A percentile compares a stretch with the other conserved stretches of the same genome.
phyloP scores from a whole-genome alignment of 495 filamentous ascomycete genomes.

The Penicillium pulvis region DNA sequence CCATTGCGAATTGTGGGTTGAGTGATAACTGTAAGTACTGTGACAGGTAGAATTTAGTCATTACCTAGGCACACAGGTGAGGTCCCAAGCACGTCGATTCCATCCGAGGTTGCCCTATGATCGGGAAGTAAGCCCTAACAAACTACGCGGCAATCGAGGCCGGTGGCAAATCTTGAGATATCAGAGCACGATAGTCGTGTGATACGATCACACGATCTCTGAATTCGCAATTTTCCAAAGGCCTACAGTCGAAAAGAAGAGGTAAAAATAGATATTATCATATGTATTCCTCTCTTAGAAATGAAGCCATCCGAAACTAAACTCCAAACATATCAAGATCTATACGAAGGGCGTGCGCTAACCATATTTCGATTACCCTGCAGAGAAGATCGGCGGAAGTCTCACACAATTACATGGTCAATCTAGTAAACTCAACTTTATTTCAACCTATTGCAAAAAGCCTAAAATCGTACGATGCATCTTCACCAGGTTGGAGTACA shows the following conservation, averaged over 20 bases:
- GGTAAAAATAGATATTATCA: too few species aligned
- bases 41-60: background rate
- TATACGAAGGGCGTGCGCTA: background rate
- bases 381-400: background rate
- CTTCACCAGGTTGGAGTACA: slow-evolving; percentile 37
- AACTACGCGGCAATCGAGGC: too few species aligned
- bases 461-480: slow-evolving; percentile 28
- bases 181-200: too few species aligned
- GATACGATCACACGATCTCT: too few species aligned
- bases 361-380: background rate
- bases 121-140: too few species aligned
- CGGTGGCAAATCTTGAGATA: too few species aligned
- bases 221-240: too few species aligned
- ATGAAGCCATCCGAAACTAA: background rate
- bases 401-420: background rate
- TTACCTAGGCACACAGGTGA: background rate
- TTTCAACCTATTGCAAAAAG: slow-evolving; percentile 19
- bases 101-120: too few species aligned
- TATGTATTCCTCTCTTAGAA: background rate
- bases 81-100: too few species aligned
- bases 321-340: background rate
- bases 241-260: too few species aligned
- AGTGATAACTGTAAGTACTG: background rate
- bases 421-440: background rate
- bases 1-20: background rate